A percentile compares a stretch with the other conserved stretches of the same genome.
phyloP scores from a whole-genome alignment of 2,329 filamentous ascomycete genomes.

The Purpureocillium takamizusanense region DNA sequence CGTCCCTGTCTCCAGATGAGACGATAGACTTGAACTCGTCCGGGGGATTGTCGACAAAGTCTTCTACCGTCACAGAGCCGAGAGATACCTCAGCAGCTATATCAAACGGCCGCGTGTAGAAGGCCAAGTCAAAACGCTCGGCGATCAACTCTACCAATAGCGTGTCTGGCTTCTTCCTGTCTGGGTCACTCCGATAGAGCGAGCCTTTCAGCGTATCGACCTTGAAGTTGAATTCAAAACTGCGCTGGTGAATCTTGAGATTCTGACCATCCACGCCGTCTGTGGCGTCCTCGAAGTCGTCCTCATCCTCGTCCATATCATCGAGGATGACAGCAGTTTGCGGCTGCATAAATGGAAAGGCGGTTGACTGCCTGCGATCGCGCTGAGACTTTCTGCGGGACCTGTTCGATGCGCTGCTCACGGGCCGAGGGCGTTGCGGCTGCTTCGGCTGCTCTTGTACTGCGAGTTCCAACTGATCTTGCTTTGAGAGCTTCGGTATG shows the following conservation, averaged over 20 bases:
- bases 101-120: conserved; percentile 81
- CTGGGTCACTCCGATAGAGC: conserved; percentile 76
- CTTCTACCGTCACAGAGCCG: conserved; percentile 79
- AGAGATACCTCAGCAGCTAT: conserved; percentile 89
- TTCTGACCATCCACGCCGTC: conserved; percentile 47
- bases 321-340: conserved; percentile 73
- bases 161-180: conserved; percentile 65
- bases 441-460: conserved; percentile 15
- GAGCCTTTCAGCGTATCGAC: conserved; percentile 93
- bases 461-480: conserved; percentile 13
- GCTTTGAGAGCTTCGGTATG: conserved; percentile 67
- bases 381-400: conserved; percentile 33
- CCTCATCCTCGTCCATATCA: conserved; percentile 61
- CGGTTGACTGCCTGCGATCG: conserved; percentile 55
- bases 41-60: conserved; percentile 83
- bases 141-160: conserved; percentile 87
- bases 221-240: conserved; percentile 94
- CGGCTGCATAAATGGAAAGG: conserved; percentile 64
- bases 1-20: conserved; percentile 68
- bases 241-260: conserved; percentile 73
- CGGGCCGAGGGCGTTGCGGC: conserved; percentile 30
- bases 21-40: conserved; percentile 95
- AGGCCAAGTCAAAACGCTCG: conserved; percentile 77
- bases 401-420: conserved; percentile 36
- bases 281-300: conserved; percentile 57